phyloP scores from a whole-genome alignment of 352 stramenopile genomes.

The Phytopythium sindhum region DNA sequence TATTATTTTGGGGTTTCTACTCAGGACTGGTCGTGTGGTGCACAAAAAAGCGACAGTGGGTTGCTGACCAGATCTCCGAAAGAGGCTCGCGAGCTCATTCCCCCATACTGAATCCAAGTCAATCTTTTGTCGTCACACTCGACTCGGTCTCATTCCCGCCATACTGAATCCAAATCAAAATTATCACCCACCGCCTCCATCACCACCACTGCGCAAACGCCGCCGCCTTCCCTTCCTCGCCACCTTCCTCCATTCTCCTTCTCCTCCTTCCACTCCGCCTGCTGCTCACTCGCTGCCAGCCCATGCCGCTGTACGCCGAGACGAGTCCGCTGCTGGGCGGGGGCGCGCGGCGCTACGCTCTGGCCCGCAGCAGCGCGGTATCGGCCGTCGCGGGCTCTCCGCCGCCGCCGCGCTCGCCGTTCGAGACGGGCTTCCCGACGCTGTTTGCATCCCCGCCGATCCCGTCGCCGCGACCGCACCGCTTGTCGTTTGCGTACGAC shows the following conservation, averaged over 20 bases:
- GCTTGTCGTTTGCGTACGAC: slow-evolving; percentile 44
- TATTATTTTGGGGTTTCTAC: neutral
- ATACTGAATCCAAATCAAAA: no score
- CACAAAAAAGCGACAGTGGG: neutral
- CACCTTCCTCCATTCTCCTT: neutral
- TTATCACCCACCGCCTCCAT: no score
- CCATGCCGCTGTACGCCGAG: slow-evolving; percentile 12
- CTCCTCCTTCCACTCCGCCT: neutral
- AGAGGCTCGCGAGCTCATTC: neutral
- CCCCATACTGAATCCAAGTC: neutral
- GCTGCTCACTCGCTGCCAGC: neutral
- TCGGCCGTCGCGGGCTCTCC: slow-evolving; percentile 11
- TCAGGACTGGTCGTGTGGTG: neutral
- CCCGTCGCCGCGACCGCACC: slow-evolving; percentile 50
- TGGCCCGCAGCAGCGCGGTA: slow-evolving; percentile 8
- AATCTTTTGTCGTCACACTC: neutral
- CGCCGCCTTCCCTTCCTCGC: neutral
- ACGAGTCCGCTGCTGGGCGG: slow-evolving; percentile 19
- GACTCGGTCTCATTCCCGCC: no score
- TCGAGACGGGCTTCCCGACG: slow-evolving; percentile 70
- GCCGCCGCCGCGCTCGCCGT: slow-evolving; percentile 49
- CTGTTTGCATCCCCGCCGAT: slow-evolving; percentile 51
- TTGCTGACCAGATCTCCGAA: neutral
- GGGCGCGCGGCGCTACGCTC: neutral
- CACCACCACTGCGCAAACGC: neutral